phyloP scores from a whole-genome alignment of 331 rosid species.

The Pyrus hybrid region DNA sequence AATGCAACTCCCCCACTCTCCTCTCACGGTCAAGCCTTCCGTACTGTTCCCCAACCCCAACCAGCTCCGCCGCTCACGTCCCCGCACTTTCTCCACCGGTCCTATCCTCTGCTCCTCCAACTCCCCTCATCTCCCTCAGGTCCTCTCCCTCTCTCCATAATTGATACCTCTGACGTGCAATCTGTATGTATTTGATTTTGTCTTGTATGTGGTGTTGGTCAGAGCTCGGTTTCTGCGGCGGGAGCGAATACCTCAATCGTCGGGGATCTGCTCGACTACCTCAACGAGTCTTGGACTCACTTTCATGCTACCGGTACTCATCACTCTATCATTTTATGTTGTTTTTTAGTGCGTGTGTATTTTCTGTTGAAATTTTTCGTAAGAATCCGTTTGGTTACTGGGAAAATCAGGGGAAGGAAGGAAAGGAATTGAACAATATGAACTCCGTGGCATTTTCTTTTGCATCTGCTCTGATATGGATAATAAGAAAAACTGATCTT shows the following conservation, averaged over 20 bases:
- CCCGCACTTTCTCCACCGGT: slow-evolving; percentile 24
- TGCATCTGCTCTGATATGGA: not conserved
- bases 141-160: not conserved
- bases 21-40: slow-evolving; percentile 21
- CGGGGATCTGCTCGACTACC: slow-evolving; percentile 63
- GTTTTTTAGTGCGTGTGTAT: not conserved
- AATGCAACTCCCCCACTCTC: slow-evolving; percentile 24
- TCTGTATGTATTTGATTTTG: not conserved
- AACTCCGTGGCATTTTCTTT: not conserved
- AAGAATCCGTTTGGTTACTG: not conserved
- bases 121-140: slow-evolving; percentile 32
- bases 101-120: slow-evolving; percentile 40
- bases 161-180: not conserved
- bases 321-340: not conserved
- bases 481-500: not conserved
- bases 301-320: slow-evolving; percentile 74
- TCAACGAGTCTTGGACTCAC: slow-evolving; percentile 95
- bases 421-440: not conserved
- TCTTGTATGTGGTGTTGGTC: not conserved
- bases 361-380: not conserved
- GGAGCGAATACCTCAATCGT: slow-evolving; percentile 50
- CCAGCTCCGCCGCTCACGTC: slow-evolving; percentile 13
- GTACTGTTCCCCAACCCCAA: slow-evolving; percentile 15
- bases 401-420: not conserved
- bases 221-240: slow-evolving; percentile 31